Evolutionary conservation across 2,329 filamentous ascomycete species (phyloP).

Genomic region (Penicillium sp.): DNA sequence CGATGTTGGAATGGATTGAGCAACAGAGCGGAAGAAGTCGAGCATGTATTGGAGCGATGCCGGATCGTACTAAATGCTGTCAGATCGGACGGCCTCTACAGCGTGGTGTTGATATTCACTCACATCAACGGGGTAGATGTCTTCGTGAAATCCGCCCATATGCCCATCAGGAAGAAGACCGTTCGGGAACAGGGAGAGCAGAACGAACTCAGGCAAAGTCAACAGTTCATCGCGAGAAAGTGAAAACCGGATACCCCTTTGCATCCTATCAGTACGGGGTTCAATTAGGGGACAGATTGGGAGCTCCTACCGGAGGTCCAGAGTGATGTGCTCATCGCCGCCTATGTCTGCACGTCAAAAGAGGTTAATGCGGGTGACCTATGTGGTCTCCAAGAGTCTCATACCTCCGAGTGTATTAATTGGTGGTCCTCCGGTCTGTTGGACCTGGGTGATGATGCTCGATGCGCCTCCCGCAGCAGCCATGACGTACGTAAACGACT

Average conservation of each 20-base stretch:
- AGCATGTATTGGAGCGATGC: conserved; percentile 97
- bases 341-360: conserved; percentile 58
- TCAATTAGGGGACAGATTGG: background rate
- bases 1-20: conserved; percentile 78
- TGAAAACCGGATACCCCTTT: conserved; percentile 85
- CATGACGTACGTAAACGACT: conserved; percentile 95
- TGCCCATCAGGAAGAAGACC: conserved; percentile 96
- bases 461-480: conserved; percentile 91
- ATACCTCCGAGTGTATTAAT: conserved; percentile 83
- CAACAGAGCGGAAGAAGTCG: conserved; percentile 93
- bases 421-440: conserved; percentile 78
- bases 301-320: conserved; percentile 75
- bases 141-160: conserved; percentile 87
- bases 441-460: conserved; percentile 99
- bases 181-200: conserved; percentile 96
- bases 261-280: conserved; percentile 13
- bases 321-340: conserved; percentile 87
- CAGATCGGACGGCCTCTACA: background rate
- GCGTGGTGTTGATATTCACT: conserved; percentile 39
- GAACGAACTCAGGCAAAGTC: conserved; percentile 92
- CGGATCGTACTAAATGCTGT: conserved; percentile 74
- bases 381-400: conserved; percentile 18
- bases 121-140: conserved; percentile 96
- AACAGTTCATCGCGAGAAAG: conserved; percentile 91
- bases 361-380: conserved; percentile 3